Evolutionary conservation across 768 basidiomycete species (phyloP), one percentile per base, ranked within the genome.

Genomic region (Mycena vitilis): DNA sequence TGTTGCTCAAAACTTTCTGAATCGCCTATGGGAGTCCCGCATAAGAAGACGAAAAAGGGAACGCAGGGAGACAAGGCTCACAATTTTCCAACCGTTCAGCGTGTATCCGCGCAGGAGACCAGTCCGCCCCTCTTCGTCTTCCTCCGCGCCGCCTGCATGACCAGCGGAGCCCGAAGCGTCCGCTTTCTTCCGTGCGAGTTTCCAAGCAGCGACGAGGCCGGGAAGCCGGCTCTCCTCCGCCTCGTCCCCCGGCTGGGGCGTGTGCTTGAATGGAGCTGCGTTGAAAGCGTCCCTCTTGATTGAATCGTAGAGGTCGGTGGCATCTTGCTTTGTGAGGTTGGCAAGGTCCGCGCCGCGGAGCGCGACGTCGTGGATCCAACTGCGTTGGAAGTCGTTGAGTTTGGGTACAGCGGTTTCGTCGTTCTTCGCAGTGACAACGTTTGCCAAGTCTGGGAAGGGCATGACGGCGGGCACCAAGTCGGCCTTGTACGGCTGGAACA

Each of bases 1-100:
- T 69, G 63, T 69, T 69, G 34, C 62, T 69, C 25, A 69, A 55
- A n/a, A 69, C 68, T n/a, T 64, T 63, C 42, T 69, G 68, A 34
- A 69, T 60, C 9, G 68, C 63, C 68, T 69, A 15, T 45, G 11
- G 30, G 30, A 30, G 30, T 30, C 30, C 30, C 30, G 30, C 30
- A 30, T 45, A 5, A 51, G 49, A 49, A 30, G 25, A 20, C 20
- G n/a, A n/a, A 30, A 40, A 30, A 25, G 12, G 8, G 8, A 38
- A 57, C 11, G 56, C 44, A 6, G 37, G 7, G 18, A 47, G n/a
- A 30, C 2, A 5, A 30, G 30, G 30, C 30, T 30, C 30, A 30
- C 30, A 23, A 62, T 42, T 59, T 8, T 55, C 65, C 22, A 44
- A 7, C 66, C 66, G 61, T n/a, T 60, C 66, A 3, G 45, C 40